Evolutionary conservation across 2,329 filamentous ascomycete species (phyloP).

Genomic region (Penicillium aurantiogriseum): DNA sequence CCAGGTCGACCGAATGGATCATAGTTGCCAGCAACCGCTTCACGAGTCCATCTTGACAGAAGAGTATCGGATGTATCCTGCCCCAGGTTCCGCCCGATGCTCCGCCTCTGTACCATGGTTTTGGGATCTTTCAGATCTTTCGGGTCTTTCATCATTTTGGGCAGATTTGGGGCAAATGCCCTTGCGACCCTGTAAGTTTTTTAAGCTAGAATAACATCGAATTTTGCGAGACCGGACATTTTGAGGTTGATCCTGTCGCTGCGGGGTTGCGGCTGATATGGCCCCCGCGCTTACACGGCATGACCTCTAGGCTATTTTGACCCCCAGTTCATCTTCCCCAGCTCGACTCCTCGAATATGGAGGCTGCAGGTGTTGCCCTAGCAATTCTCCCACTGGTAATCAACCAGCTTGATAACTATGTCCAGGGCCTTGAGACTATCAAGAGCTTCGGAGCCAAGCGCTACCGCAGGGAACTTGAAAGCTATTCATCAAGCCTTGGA

Average conservation of each 20-base stretch:
- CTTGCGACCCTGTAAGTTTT: not conserved
- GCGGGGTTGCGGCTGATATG: not conserved
- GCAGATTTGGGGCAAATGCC: not conserved
- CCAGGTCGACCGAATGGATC: no score
- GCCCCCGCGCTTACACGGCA: not conserved
- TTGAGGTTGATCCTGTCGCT: not conserved
- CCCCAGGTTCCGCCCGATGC: no score
- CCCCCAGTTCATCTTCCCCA: not conserved
- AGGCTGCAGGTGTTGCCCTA: slow-evolving; percentile 30
- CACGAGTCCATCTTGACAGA: not conserved
- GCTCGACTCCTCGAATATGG: slow-evolving; percentile 1
- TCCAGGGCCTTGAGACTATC: slow-evolving; percentile 41
- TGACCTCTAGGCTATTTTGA: not conserved
- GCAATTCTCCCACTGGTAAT: slow-evolving; percentile 42
- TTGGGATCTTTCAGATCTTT: not conserved
- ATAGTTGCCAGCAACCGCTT: not conserved
- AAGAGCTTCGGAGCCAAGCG: slow-evolving; percentile 29
- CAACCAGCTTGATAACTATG: slow-evolving; percentile 33
- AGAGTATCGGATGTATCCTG: no score
- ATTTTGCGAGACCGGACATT: not conserved
- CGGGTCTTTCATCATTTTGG: not conserved
- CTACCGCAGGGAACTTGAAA: slow-evolving; percentile 9
- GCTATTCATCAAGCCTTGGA: slow-evolving; percentile 5
- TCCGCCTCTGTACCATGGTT: not conserved
- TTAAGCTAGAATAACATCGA: not conserved